Percentiles rank a stretch among this genome's conserved stretches.
Conservation (phyloP, 176 grass and related monocot genomes). For the maize (Zea mays) region DNA sequence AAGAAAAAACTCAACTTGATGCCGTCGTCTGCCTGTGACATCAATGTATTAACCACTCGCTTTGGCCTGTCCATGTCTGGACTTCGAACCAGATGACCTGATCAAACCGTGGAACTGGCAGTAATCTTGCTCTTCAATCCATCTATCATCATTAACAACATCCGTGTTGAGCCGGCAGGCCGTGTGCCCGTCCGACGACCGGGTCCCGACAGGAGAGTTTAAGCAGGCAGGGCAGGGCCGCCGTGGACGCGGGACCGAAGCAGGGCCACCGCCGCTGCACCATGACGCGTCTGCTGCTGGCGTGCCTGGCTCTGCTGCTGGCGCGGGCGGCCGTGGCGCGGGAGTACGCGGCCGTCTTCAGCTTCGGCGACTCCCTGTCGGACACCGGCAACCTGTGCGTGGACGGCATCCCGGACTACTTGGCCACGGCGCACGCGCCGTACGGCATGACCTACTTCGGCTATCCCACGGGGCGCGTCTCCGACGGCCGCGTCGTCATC, state of each 20-base stretch:
- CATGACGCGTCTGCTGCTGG: conserved; percentile 23
- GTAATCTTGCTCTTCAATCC: not conserved
- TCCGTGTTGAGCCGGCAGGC: too few species aligned
- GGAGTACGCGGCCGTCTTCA: conserved; percentile 73
- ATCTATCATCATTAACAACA: not conserved
- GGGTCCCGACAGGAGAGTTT: not conserved
- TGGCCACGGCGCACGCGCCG: conserved; percentile 62
- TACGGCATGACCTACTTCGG: conserved; percentile 80
- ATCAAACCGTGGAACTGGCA: not conserved
- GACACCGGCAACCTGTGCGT: conserved; percentile 68
- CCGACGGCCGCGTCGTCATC: conserved; percentile 65
- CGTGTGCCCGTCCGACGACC: not conserved
- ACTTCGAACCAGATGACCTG: not conserved
- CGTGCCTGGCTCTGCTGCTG: conserved; percentile 25
- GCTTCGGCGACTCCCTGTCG: conserved; percentile 72
- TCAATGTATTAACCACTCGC: not conserved
- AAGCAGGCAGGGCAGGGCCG: not conserved
- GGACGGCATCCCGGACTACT: conserved; percentile 69
- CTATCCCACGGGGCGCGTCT: conserved; percentile 74
- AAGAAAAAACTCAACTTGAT: not conserved
- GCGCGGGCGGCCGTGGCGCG: conserved; percentile 18
- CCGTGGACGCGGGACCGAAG: not conserved
- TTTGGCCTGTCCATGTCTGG: not conserved
- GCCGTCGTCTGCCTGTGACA: not conserved
- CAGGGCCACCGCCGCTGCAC: not conserved